Evolutionary conservation across 768 basidiomycete species (phyloP).

Genomic region (Trametes sanguinea): DNA sequence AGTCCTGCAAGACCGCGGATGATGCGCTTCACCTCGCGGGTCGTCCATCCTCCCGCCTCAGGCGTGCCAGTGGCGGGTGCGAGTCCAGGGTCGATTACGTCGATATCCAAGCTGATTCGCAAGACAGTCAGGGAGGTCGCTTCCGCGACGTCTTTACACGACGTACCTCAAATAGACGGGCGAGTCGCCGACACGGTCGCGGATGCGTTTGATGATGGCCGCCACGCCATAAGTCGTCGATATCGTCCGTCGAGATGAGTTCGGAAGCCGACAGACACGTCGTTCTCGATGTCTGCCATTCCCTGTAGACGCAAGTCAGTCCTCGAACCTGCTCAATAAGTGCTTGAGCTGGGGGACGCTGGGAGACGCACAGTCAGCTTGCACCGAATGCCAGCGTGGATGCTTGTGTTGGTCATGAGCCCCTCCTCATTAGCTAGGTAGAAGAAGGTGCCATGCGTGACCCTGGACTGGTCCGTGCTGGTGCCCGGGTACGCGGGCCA

Average conservation of each 20-base stretch:
- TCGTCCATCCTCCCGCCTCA: constrained; percentile 84
- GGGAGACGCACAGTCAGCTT: constrained; percentile 46
- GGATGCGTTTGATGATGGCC: constrained; percentile 71
- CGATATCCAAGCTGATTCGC: constrained; percentile 66
- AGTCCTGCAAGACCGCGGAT: constrained; percentile 77
- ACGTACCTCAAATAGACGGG: constrained; percentile 72
- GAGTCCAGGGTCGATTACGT: constrained; percentile 79
- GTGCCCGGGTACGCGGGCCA: constrained; percentile 47
- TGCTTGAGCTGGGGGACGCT: constrained; percentile 8
- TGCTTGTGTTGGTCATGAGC: constrained; percentile 67
- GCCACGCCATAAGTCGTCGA: constrained; percentile 75
- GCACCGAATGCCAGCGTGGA: constrained; percentile 87
- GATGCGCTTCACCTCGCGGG: constrained; percentile 78
- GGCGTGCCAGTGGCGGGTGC: constrained; percentile 86
- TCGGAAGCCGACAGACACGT: constrained; percentile 76
- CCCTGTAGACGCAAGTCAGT: constrained; percentile 43
- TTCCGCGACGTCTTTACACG: background rate
- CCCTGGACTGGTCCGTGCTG: constrained; percentile 57
- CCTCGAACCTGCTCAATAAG: background rate
- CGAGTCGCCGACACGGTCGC: constrained; percentile 65
- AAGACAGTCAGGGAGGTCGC: background rate
- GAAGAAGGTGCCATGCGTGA: constrained; percentile 90
- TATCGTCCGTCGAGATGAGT: constrained; percentile 77
- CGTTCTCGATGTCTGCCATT: constrained; percentile 62
- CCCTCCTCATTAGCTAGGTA: constrained; percentile 77